Conservation (phyloP, 2,329 filamentous ascomycete species). For the Hypoxylon sp. region DNA sequence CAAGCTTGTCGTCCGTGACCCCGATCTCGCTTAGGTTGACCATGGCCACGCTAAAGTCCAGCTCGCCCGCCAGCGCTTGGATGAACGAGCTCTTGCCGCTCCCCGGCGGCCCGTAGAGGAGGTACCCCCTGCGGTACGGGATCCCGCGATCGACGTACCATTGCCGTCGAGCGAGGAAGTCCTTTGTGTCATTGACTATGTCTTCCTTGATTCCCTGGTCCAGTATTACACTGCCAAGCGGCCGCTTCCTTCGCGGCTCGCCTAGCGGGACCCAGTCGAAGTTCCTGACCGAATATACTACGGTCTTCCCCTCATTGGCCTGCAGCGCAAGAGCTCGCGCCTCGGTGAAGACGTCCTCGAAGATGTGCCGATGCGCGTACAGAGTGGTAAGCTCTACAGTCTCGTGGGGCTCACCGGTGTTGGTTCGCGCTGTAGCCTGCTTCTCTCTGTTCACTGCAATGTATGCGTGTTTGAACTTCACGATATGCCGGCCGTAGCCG, state of each 20-base stretch:
- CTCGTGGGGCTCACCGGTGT: conserved; percentile 90
- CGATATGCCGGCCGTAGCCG: conserved; percentile 86
- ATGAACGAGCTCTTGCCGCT: conserved; percentile 97
- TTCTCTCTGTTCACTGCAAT: conserved; percentile 88
- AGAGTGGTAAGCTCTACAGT: conserved; percentile 91
- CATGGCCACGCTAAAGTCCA: conserved; percentile 93
- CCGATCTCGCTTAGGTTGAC: conserved; percentile 90
- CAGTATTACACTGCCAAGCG: conserved; percentile 84
- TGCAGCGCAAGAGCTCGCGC: conserved; percentile 81
- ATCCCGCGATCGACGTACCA: conserved; percentile 98
- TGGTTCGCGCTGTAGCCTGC: conserved; percentile 80
- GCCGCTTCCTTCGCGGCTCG: conserved; percentile 83
- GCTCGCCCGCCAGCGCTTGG: conserved; percentile 88
- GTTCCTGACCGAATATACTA: conserved; percentile 86
- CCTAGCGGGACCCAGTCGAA: conserved; percentile 88
- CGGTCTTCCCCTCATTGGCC: conserved; percentile 89
- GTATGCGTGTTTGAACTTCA: conserved; percentile 87
- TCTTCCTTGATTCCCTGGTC: conserved; percentile 88
- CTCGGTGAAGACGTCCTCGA: conserved; percentile 88
- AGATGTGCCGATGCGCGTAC: conserved; percentile 87
- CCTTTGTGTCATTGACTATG: conserved; percentile 80
- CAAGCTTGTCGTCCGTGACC: conserved; percentile 87
- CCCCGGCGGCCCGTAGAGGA: conserved; percentile 87
- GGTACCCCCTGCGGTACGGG: conserved; percentile 87
- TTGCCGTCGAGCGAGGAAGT: conserved; percentile 78